Evolutionary conservation across 129 eudicot species (phyloP).

Genomic region (Kitagawia praeruptora): DNA sequence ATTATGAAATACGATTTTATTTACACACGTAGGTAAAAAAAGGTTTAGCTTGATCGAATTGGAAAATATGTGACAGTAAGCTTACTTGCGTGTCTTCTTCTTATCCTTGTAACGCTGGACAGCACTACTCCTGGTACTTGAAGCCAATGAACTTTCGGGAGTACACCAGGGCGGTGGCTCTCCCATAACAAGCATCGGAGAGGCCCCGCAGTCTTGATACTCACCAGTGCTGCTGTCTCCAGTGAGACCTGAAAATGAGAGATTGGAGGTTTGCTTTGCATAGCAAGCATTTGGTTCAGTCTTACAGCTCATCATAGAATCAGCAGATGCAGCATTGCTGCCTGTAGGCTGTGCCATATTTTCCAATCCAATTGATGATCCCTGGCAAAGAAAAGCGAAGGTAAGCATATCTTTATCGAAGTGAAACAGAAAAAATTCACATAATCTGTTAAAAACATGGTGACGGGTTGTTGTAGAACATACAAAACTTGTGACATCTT

Average conservation of each 20-base stretch:
- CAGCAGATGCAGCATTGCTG: slow-evolving; percentile 87
- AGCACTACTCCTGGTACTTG: slow-evolving; percentile 64
- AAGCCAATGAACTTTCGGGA: slow-evolving; percentile 46
- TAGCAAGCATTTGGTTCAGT: slow-evolving; percentile 62
- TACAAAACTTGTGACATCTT: too few relatives aligned
- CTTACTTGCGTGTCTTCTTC: slow-evolving; percentile 77
- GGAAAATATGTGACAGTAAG: not conserved
- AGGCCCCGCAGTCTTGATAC: slow-evolving; percentile 87
- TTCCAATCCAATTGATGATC: slow-evolving; percentile 37
- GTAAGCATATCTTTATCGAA: not conserved
- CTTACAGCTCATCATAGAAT: slow-evolving; percentile 65
- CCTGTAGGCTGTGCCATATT: slow-evolving; percentile 43
- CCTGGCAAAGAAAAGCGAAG: slow-evolving; percentile 25
- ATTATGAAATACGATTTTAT: not conserved
- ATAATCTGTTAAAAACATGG: not conserved
- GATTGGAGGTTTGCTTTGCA: slow-evolving; percentile 45
- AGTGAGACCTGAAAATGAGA: slow-evolving; percentile 68
- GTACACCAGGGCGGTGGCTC: slow-evolving; percentile 86
- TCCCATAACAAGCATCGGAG: slow-evolving; percentile 57
- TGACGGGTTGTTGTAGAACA: not conserved
- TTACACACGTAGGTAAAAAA: not conserved
- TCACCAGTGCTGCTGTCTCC: slow-evolving; percentile 68
- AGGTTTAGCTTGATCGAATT: not conserved
- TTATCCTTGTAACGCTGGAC: slow-evolving; percentile 88
- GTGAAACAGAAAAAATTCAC: not conserved